Base-by-base conservation (phyloP, 2,329 filamentous ascomycete species). In the Diaporthe helianthi region DNA sequence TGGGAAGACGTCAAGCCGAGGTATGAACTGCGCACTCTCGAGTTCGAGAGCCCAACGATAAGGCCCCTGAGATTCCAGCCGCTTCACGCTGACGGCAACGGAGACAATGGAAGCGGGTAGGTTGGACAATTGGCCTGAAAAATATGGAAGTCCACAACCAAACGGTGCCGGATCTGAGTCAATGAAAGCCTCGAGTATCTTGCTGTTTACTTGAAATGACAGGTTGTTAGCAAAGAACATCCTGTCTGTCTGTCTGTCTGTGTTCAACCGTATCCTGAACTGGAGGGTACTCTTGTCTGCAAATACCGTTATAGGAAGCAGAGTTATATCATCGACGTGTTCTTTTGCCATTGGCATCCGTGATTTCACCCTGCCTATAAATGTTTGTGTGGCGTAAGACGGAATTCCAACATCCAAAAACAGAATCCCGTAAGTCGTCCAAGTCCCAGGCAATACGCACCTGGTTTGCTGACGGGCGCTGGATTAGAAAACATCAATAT, bases 1-100 rank as follows among this genome's bases (percentile, higher is more conserved):
- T 65, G 33, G 61, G 38, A 65, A 22, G 31, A 53, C 31, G 33
- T 65, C 63, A 65, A 54, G 36, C 63, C 63, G 31, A 9, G 24
- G 17, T 65, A 47, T 24, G 36, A 65, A 38, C 26, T 53, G 51
- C 63, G 29, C 26, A 24, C 26, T n/a, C n/a, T 65, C 26, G 63
- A 54, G 22, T 54, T 22, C 36, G n/a, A 7, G 10, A 3, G 26
- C 6, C 63, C 63, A 26, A 19, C 9, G 15, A 9, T 65, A 1
- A 44, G 13, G 5, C 19, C n/a, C 4, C 12, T 46, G 49, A 46
- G 8, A 8, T 7, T 12, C 15, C 19, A 4, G 33, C 63, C 49
- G 19, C 24, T 33, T 15, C 22, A 2, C 12, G 15, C 29, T 22
- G 60, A 51, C n/a, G n/a, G 6, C 29, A 19, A n/a, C 17, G 15